phyloP scores from a whole-genome alignment of 208 protist species.

The Tritrichomonas musculus region DNA sequence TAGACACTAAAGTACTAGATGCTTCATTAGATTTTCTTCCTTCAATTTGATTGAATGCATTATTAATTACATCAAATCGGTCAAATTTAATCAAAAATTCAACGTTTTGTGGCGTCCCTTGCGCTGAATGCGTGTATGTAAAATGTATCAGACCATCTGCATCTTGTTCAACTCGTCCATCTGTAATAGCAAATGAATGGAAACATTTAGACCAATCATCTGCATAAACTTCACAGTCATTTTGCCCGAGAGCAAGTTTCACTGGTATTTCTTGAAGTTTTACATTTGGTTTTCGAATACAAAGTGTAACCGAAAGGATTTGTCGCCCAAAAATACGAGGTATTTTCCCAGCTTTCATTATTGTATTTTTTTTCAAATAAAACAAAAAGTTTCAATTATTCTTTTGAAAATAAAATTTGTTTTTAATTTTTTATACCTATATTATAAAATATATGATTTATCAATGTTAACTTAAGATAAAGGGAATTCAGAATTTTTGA shows the following conservation, averaged over 20 bases:
- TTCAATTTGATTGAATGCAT: not conserved
- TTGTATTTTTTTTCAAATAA: too few relatives aligned
- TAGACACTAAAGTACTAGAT: not conserved
- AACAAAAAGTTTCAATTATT: too few relatives aligned
- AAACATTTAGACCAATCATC: conserved; percentile 6
- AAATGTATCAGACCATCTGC: not conserved
- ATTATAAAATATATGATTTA: too few relatives aligned
- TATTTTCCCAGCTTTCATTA: not conserved
- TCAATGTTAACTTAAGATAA: too few relatives aligned
- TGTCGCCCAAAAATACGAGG: not conserved
- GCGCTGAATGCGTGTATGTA: not conserved
- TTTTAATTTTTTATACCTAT: too few relatives aligned
- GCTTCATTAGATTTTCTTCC: not conserved
- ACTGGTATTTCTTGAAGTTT: not conserved
- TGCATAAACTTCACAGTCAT: conserved; percentile 3
- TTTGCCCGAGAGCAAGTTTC: not conserved
- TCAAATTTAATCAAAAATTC: conserved; percentile 14
- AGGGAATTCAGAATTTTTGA: too few relatives aligned
- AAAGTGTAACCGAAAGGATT: not conserved
- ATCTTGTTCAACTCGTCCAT: not conserved
- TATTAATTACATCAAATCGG: not conserved
- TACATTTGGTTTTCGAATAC: not conserved
- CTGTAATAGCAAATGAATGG: not conserved
- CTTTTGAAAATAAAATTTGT: too few relatives aligned
- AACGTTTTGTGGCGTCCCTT: not conserved